Conservation (phyloP, 768 basidiomycete species). For the Lactarius sp. region DNA sequence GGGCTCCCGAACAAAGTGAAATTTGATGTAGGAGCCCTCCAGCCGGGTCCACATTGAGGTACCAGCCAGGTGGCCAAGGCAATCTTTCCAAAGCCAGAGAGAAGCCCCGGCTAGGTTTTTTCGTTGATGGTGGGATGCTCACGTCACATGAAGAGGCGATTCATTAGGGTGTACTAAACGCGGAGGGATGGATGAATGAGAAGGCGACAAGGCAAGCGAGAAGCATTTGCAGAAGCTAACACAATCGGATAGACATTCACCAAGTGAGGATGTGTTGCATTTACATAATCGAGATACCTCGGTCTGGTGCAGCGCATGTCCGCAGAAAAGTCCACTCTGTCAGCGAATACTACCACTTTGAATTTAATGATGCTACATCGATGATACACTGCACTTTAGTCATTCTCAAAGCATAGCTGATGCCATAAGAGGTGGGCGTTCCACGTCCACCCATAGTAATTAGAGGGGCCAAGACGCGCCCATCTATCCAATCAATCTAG, state of each 20-base stretch:
- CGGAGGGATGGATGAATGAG: slow-evolving; percentile 1
- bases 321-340: slow-evolving; percentile 1
- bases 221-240: slow-evolving; percentile 5
- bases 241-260: background rate
- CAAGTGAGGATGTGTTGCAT: background rate
- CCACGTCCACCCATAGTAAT: background rate
- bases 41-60: background rate
- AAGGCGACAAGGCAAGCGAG: slow-evolving; percentile 9
- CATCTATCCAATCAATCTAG: background rate
- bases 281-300: slow-evolving; percentile 6
- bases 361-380: background rate
- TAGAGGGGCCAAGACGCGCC: background rate
- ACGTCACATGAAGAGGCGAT: slow-evolving; percentile 18
- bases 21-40: slow-evolving; percentile 2
- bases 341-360: background rate
- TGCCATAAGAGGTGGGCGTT: background rate
- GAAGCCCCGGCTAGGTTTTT: background rate
- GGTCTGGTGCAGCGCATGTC: background rate
- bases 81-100: slow-evolving; percentile 21
- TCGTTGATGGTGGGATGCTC: slow-evolving; percentile 5
- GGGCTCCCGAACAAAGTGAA: slow-evolving; percentile 7
- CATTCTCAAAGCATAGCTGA: background rate
- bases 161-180: slow-evolving; percentile 8
- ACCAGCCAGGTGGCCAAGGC: slow-evolving; percentile 3
- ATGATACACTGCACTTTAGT: background rate